Conservation (phyloP, 495 filamentous ascomycete species). For the Xylaria scruposa region DNA sequence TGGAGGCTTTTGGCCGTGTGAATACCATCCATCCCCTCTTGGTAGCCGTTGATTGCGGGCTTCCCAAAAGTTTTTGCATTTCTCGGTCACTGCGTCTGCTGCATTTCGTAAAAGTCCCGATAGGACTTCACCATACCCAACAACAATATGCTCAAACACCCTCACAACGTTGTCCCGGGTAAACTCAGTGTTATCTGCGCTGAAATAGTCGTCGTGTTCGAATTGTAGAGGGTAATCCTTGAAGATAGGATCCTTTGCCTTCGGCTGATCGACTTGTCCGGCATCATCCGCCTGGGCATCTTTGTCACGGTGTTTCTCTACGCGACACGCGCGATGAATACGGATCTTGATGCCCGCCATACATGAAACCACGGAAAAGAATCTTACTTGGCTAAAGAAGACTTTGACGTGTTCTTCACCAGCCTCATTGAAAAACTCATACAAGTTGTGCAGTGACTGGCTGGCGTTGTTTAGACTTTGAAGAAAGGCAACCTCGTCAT, state of each 20-base stretch:
- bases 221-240: neutral
- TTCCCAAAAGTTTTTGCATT: neutral
- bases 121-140: neutral
- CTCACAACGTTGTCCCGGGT: neutral
- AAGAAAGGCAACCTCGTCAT: neutral
- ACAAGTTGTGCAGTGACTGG: conserved; percentile 2
- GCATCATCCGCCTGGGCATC: no score
- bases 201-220: neutral
- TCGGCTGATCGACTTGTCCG: neutral
- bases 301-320: neutral
- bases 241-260: neutral
- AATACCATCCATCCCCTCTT: neutral
- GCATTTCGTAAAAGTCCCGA: neutral
- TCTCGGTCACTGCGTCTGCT: neutral
- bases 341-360: neutral
- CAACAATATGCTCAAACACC: neutral
- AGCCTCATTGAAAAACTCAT: no score
- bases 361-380: neutral
- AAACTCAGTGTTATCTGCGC: neutral
- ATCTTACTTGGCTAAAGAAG: conserved; percentile 12
- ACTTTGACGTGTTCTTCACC: neutral
- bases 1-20: neutral
- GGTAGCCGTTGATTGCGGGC: no score
- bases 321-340: conserved; percentile 2
- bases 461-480: conserved; percentile 10